Conservation (phyloP, 2,329 filamentous ascomycete species). For the Diplodia sapinea region DNA sequence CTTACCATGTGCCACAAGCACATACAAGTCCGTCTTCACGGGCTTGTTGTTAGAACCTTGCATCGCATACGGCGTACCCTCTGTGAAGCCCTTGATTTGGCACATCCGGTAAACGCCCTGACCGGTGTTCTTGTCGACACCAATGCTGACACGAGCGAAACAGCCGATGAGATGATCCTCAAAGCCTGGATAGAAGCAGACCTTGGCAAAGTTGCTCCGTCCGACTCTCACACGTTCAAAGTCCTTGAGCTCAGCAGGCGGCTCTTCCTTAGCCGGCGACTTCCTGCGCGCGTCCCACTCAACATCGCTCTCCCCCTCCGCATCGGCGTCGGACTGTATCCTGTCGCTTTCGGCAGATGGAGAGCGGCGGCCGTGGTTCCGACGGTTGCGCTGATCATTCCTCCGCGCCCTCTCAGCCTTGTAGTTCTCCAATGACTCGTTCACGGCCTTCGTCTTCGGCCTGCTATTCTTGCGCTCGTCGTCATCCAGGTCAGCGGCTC, state of each 20-base stretch:
- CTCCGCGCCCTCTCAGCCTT: slow-evolving; percentile 67
- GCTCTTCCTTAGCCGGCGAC: slow-evolving; percentile 64
- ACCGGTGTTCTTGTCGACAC: slow-evolving; percentile 73
- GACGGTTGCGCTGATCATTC: slow-evolving; percentile 60
- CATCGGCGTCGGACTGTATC: slow-evolving; percentile 63
- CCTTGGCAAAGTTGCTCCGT: slow-evolving; percentile 82
- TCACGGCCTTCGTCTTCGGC: slow-evolving; percentile 60
- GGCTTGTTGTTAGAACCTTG: slow-evolving; percentile 73
- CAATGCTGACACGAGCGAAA: slow-evolving; percentile 84
- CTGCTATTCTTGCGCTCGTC: slow-evolving; percentile 70
- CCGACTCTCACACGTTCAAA: slow-evolving; percentile 84
- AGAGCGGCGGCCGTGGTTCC: slow-evolving; percentile 32
- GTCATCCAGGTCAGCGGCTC: slow-evolving; percentile 78
- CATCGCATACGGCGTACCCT: slow-evolving; percentile 83
- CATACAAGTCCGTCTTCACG: slow-evolving; percentile 86
- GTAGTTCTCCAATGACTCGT: slow-evolving; percentile 76
- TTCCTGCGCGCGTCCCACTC: slow-evolving; percentile 69
- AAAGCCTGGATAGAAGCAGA: slow-evolving; percentile 93
- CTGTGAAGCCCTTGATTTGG: slow-evolving; percentile 81
- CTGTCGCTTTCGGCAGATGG: slow-evolving; percentile 47
- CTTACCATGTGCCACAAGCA: slow-evolving; percentile 80
- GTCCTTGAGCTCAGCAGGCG: slow-evolving; percentile 76
- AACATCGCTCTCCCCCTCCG: slow-evolving; percentile 77
- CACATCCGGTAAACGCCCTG: slow-evolving; percentile 86
- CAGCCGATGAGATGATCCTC: slow-evolving; percentile 81